Conservation (phyloP, 192 early-diverging fungal genomes). For the Linnemannia elongata region DNA sequence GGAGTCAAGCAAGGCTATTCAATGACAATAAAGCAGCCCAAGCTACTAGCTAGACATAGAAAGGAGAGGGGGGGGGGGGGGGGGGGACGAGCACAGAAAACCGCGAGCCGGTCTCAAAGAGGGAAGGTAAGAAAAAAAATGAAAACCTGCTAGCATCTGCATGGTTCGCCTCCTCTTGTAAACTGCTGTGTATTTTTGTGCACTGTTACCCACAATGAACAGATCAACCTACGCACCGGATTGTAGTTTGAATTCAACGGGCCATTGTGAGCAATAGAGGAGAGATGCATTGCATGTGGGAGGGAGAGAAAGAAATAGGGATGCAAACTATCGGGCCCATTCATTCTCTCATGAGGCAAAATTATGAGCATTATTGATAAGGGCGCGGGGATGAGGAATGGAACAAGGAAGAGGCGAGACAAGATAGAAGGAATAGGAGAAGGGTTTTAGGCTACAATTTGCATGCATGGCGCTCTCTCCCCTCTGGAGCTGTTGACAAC, state of each 20-base stretch:
- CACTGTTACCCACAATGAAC: not conserved
- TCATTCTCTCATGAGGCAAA: not conserved
- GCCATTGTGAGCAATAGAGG: not conserved
- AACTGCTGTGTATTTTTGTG: not conserved
- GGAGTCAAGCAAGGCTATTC: not conserved
- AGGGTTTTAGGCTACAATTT: not conserved
- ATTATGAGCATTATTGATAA: too few species aligned
- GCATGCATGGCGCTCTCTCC: not conserved
- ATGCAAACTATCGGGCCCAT: not conserved
- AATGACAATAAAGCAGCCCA: not conserved
- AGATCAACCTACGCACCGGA: not conserved
- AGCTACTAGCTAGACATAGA: not conserved
- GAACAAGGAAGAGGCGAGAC: not conserved
- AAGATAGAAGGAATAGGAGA: not conserved
- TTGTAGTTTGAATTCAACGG: conserved; percentile 3
- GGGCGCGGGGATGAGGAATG: not conserved
- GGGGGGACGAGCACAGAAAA: too few species aligned
- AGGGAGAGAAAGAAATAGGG: not conserved
- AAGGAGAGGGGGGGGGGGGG: too few species aligned
- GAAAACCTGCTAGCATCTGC: not conserved
- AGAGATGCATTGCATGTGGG: not conserved
- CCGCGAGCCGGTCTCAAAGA: too few species aligned
- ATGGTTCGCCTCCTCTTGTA: not conserved
- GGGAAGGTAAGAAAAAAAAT: not conserved
- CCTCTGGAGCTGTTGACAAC: not conserved